phyloP scores from a whole-genome alignment of 257 asterid genomes.

The Datura wrightii region DNA sequence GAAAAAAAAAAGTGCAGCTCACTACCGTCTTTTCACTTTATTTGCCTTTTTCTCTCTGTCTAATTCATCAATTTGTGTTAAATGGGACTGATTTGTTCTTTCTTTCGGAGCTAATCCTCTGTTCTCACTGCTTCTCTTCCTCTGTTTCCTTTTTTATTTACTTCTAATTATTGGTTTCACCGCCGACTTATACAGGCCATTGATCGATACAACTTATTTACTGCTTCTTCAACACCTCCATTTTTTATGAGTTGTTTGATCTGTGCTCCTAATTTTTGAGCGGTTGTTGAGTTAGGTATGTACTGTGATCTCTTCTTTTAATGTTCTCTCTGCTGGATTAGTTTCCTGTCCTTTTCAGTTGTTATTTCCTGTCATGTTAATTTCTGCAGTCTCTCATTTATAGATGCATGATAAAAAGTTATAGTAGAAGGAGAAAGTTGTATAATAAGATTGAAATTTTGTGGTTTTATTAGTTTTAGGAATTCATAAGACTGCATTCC shows the following conservation, averaged over 20 bases:
- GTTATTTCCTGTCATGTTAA: background rate
- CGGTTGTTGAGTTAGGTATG: conserved; percentile 32
- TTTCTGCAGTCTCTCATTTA: background rate
- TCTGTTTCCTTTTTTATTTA: background rate
- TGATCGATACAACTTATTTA: background rate
- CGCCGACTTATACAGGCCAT: background rate
- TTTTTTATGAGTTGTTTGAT: background rate
- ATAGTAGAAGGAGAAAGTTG: too few relatives aligned
- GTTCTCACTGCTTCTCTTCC: background rate
- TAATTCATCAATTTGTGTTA: conserved; percentile 41
- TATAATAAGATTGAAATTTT: too few relatives aligned
- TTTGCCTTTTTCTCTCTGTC: background rate
- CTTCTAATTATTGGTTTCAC: background rate
- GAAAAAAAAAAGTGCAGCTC: conserved; percentile 27
- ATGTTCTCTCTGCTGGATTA: background rate
- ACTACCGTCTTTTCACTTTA: conserved; percentile 1
- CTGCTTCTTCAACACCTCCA: background rate
- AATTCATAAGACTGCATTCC: too few relatives aligned
- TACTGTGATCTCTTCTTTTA: background rate
- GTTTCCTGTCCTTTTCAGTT: background rate
- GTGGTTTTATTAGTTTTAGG: too few relatives aligned
- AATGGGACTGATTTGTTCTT: background rate
- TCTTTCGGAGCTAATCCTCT: background rate
- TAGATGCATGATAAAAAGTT: background rate
- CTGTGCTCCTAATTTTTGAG: background rate